Evolutionary conservation across 352 stramenopile genomes (phyloP), one percentile per base, ranked within the genome.

Genomic region (Blastocystis sp.): DNA sequence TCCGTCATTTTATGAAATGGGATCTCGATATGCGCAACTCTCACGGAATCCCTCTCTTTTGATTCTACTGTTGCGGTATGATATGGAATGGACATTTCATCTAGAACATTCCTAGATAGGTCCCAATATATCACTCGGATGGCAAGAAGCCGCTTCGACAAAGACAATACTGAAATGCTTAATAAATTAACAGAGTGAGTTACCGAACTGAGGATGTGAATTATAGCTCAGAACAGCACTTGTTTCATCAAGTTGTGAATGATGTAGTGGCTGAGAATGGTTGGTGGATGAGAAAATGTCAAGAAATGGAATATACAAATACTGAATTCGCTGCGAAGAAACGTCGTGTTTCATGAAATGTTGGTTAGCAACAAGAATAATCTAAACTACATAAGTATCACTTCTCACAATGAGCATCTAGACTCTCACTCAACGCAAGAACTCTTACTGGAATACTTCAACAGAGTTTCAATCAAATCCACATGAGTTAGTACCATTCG

Each of bases 401-500:
- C 60, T 70, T 70, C 33, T 44, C 33, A 24, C 60, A 70, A 33
- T 33, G 33, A 40, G 37, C 64, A 6, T 77, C 30, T 51, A 77
- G 2, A 33, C 30, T 17, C 22, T 51, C 7, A 56, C 30, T 9
- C 37, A 57, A 9, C 19, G 4, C 30, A 22, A 19, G 3, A 56
- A 6, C 40, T 56, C 9, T 0, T 56, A 62, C 35, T 62, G 30
- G 73, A 70, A 44, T 60, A 60, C 19, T 84, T 84, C 30, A 62
- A 35, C 0, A 60, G 37, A 70, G 33, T 58, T 30, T 84, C 33
- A 40, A 70, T 62, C 0, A 84, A 70, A 70, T 62, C 7, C 22
- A 84, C 1, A 11, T 62, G 73, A 84, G 73, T 80, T 5, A 80
- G 27, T 33, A 80, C 48, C 69, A 80, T 80, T 80, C 69, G 54